These are phyloP conservation scores for Starmerella bacillaris DNA, from an alignment of 805 yeast species.

Conservation along the genomic window DNA sequence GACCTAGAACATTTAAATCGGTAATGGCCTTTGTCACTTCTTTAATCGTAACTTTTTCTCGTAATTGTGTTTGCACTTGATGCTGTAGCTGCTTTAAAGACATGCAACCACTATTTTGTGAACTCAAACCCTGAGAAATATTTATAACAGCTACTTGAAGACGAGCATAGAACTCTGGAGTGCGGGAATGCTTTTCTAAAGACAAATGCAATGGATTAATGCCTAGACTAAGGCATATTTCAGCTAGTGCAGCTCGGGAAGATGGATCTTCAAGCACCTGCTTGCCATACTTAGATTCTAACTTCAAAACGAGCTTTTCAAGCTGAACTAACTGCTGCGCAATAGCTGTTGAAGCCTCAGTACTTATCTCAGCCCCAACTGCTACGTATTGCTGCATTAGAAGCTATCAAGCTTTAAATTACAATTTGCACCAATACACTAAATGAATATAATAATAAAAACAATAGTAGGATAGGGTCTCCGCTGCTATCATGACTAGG, in stretches of 20 bases:
- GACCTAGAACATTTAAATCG: slow-evolving; percentile 40
- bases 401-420: too few species aligned
- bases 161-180: slow-evolving; percentile 43
- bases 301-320: slow-evolving; percentile 56
- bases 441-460: too few species aligned
- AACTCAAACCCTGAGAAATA: slow-evolving; percentile 49
- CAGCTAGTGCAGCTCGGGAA: slow-evolving; percentile 52
- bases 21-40: slow-evolving; percentile 44
- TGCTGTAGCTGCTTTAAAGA: slow-evolving; percentile 36
- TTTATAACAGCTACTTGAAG: slow-evolving; percentile 61
- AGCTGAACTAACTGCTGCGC: slow-evolving; percentile 47
- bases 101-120: slow-evolving; percentile 67
- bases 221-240: slow-evolving; percentile 63
- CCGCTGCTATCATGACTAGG: too few species aligned
- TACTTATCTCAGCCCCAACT: slow-evolving; percentile 1
- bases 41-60: slow-evolving; percentile 19
- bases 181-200: slow-evolving; percentile 14
- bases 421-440: too few species aligned
- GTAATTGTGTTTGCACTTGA: slow-evolving; percentile 15
- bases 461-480: too few species aligned
- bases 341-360: slow-evolving; percentile 31
- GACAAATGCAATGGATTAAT: slow-evolving; percentile 50
- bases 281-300: slow-evolving; percentile 52
- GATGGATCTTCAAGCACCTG: slow-evolving; percentile 48
- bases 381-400: background rate